Evolutionary conservation across 2,329 filamentous ascomycete genomes (phyloP).

Genomic region (Chaetomium strumarium): DNA sequence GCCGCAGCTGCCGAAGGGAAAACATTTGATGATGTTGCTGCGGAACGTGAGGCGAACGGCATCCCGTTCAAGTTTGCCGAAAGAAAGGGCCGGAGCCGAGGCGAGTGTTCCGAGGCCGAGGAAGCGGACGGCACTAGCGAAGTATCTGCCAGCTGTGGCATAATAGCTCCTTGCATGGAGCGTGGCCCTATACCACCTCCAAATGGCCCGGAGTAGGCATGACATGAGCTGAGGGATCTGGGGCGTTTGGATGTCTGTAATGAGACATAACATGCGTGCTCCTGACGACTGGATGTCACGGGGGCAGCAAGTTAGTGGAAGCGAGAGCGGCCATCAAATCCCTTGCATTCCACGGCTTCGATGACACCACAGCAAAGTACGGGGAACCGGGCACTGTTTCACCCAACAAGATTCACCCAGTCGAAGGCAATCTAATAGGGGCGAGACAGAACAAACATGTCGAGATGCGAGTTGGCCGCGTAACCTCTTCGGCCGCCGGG

Average conservation of each 20-base stretch:
- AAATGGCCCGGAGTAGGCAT: not conserved
- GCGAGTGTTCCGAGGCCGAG: not conserved
- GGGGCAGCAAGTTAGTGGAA: too few species aligned
- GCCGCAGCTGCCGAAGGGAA: slow-evolving; percentile 46
- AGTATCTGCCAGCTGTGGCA: not conserved
- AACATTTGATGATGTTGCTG: slow-evolving; percentile 49
- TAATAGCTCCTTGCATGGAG: not conserved
- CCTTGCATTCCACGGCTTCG: too few species aligned
- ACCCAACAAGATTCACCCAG: not conserved
- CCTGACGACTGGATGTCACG: not conserved
- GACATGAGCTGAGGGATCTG: not conserved
- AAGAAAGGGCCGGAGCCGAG: slow-evolving; percentile 20
- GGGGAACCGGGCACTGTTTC: not conserved
- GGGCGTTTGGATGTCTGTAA: not conserved
- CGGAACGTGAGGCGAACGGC: slow-evolving; percentile 31
- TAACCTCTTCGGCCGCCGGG: not conserved
- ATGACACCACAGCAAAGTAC: not conserved
- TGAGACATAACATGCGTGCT: not conserved
- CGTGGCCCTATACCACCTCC: not conserved
- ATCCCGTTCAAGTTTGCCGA: slow-evolving; percentile 35
- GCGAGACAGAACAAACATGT: not conserved
- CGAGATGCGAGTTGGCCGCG: slow-evolving; percentile 6
- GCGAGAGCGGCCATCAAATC: too few species aligned
- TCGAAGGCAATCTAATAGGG: not conserved
- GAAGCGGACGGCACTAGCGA: not conserved